phyloP scores from a whole-genome alignment of 306 rosid genomes.

The Mimosa bimucronata region DNA sequence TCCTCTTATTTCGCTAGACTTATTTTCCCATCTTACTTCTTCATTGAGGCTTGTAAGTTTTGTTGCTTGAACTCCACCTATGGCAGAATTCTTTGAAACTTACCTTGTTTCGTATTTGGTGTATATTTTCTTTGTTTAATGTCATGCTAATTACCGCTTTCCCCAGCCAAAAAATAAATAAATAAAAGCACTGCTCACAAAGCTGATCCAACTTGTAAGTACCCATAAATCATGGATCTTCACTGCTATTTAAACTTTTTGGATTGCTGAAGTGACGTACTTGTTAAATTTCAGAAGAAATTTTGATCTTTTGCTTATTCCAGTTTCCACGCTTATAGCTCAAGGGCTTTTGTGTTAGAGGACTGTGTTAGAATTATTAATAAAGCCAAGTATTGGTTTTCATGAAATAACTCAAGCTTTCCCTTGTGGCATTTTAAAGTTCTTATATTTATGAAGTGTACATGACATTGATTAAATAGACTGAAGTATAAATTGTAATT shows the following conservation, averaged over 20 bases:
- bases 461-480: background rate
- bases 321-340: background rate
- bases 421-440: background rate
- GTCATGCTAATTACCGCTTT: background rate
- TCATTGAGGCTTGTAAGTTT: constrained; percentile 17
- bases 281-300: background rate
- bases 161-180: background rate
- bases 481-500: too few relatives aligned
- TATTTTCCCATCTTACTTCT: constrained; percentile 12
- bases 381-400: background rate
- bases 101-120: constrained; percentile 25
- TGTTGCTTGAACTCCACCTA: constrained; percentile 25
- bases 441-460: background rate
- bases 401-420: background rate
- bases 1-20: constrained; percentile 20
- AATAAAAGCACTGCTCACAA: background rate
- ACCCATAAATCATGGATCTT: background rate
- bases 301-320: background rate
- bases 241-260: background rate
- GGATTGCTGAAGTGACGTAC: background rate
- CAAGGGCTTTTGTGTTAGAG: background rate
- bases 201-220: background rate
- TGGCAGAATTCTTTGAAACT: constrained; percentile 6
- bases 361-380: background rate
- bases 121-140: constrained; percentile 17